phyloP scores from a whole-genome alignment of 495 filamentous ascomycete genomes.

The Trichocladium antarcticum region DNA sequence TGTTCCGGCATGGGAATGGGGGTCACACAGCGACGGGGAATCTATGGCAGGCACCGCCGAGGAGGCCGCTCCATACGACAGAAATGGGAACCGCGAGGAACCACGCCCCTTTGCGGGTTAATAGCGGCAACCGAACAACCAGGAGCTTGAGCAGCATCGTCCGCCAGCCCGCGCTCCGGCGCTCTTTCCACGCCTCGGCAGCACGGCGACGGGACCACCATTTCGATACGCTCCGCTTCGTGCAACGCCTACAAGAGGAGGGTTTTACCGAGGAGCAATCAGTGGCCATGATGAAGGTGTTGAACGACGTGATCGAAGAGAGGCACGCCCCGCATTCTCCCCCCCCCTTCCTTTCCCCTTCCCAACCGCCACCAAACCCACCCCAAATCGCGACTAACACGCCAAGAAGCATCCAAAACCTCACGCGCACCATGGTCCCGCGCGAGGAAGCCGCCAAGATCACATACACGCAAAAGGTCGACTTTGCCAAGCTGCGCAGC shows the following conservation, averaged over 20 bases:
- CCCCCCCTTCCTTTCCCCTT: background rate
- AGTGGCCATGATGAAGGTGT: conserved; percentile 92
- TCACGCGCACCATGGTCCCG: conserved; percentile 97
- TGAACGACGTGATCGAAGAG: conserved; percentile 95
- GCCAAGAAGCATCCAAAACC: conserved; percentile 95
- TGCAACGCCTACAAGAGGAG: conserved; percentile 77
- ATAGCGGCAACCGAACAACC: background rate
- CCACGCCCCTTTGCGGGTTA: background rate
- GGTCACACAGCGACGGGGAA: background rate
- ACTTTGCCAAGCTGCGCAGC: conserved; percentile 96
- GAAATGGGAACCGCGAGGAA: background rate
- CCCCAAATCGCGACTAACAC: too few relatives aligned
- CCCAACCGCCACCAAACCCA: background rate
- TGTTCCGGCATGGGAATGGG: conserved; percentile 12
- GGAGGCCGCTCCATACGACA: conserved; percentile 7
- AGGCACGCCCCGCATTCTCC: conserved; percentile 38
- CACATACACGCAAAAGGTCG: conserved; percentile 96
- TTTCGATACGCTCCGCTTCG: conserved; percentile 96
- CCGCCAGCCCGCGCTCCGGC: conserved; percentile 21
- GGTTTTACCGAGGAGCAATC: conserved; percentile 94
- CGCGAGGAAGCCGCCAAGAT: conserved; percentile 79
- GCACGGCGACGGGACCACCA: conserved; percentile 66
- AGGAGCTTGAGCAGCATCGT: conserved; percentile 8
- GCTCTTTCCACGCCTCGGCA: conserved; percentile 62
- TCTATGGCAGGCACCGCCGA: conserved; percentile 3